Percentiles rank a stretch among this genome's conserved stretches.
Evolutionary conservation across 2,329 filamentous ascomycete species (phyloP).

Genomic region (Fusarium sarcochroum): DNA sequence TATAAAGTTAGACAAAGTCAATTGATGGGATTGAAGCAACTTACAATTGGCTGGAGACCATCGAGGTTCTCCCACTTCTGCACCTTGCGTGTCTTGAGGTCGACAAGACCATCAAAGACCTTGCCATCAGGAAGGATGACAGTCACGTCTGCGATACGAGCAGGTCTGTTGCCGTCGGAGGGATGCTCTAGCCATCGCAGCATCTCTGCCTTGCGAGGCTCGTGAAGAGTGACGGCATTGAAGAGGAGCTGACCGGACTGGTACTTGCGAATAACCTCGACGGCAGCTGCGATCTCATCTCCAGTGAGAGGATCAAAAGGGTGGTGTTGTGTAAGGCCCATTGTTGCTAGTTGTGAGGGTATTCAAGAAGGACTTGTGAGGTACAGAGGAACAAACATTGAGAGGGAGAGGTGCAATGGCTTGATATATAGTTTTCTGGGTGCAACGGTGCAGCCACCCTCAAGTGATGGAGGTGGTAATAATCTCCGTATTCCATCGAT

Average conservation of each 20-base stretch:
- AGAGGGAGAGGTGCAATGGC: background rate
- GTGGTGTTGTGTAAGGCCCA: constrained; percentile 38
- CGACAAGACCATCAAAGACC: constrained; percentile 86
- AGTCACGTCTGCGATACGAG: constrained; percentile 84
- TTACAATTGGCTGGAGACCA: constrained; percentile 84
- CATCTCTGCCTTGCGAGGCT: constrained; percentile 90
- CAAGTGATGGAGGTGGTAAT: background rate
- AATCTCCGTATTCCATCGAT: constrained; percentile 5
- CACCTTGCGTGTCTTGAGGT: constrained; percentile 77
- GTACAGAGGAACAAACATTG: background rate
- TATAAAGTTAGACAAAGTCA: constrained; percentile 49
- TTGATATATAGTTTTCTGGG: constrained; percentile 33
- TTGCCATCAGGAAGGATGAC: constrained; percentile 84
- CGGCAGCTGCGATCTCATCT: constrained; percentile 78
- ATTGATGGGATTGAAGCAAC: constrained; percentile 33
- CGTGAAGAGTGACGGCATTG: constrained; percentile 87
- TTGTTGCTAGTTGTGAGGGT: constrained; percentile 14
- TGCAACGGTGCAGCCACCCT: background rate
- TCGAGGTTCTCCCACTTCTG: constrained; percentile 81
- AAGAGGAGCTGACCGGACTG: constrained; percentile 79
- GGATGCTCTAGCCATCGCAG: constrained; percentile 81
- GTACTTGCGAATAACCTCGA: constrained; percentile 76
- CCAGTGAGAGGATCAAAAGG: constrained; percentile 62
- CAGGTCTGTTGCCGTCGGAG: constrained; percentile 71
- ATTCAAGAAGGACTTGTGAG: background rate